Evolutionary conservation across 2,329 filamentous ascomycete species (phyloP).

Genomic region (Penicillium sp.): DNA sequence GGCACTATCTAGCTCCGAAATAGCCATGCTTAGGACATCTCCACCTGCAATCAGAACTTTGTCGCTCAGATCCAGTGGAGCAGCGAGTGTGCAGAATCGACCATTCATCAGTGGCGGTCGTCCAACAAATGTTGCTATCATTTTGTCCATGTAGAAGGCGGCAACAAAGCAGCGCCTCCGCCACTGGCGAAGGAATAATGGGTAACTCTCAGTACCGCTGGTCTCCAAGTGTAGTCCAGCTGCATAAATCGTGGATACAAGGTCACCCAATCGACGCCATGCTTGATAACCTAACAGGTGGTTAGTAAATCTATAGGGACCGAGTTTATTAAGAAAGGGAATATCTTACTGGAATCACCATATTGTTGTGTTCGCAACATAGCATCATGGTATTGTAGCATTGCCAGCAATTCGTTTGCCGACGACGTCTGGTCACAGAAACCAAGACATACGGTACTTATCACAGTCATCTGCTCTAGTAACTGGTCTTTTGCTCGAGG

Average conservation of each 20-base stretch:
- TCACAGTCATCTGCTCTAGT: conserved; percentile 31
- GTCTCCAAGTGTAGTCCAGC: conserved; percentile 49
- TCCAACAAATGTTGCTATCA: conserved; percentile 51
- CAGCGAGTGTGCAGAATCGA: conserved; percentile 42
- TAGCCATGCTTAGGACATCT: conserved; percentile 22
- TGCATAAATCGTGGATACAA: conserved; percentile 48
- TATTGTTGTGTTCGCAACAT: conserved; percentile 36
- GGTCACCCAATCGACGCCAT: conserved; percentile 49
- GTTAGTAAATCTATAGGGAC: not conserved
- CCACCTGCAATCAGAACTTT: conserved; percentile 28
- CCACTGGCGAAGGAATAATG: conserved; percentile 44
- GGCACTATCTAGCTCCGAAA: conserved; percentile 25
- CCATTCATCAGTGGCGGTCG: conserved; percentile 49
- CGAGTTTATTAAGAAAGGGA: conserved; percentile 23
- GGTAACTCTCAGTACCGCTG: conserved; percentile 27
- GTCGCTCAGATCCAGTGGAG: conserved; percentile 36
- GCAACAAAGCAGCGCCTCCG: conserved; percentile 43
- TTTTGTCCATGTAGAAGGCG: conserved; percentile 49
- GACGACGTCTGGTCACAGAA: conserved; percentile 36
- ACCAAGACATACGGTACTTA: conserved; percentile 34
- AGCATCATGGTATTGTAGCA: conserved; percentile 34
- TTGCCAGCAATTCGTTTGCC: conserved; percentile 36
- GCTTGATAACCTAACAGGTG: conserved; percentile 43
- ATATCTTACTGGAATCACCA: conserved; percentile 36
- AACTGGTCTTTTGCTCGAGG: conserved; percentile 29